A percentile compares a stretch with the other conserved stretches of the same genome.
phyloP scores from a whole-genome alignment of 805 yeast genomes.

The Candida sphagnicola region DNA sequence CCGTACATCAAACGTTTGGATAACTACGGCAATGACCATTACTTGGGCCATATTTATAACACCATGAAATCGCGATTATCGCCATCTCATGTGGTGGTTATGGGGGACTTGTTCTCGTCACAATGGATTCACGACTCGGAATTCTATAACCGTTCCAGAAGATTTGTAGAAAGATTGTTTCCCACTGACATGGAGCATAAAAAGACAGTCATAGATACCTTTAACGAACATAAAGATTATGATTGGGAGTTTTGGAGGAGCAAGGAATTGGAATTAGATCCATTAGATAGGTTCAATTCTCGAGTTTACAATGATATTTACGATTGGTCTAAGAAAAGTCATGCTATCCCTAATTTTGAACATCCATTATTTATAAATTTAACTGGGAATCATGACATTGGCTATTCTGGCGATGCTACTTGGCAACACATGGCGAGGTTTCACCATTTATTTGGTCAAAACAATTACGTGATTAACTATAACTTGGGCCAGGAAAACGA shows the following conservation, averaged over 20 bases:
- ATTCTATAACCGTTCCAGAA: constrained; percentile 70
- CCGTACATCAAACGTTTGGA: constrained; percentile 73
- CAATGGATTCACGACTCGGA: constrained; percentile 94
- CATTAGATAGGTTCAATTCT: constrained; percentile 29
- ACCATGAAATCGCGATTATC: constrained; percentile 58
- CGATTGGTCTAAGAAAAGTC: constrained; percentile 53
- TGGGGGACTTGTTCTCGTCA: constrained; percentile 90
- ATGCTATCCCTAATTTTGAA: constrained; percentile 32
- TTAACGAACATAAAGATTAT: constrained; percentile 46
- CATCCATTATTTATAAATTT: constrained; percentile 75
- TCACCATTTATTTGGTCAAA: constrained; percentile 70
- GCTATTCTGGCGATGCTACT: constrained; percentile 92
- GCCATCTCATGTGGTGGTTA: constrained; percentile 81
- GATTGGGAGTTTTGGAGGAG: constrained; percentile 51
- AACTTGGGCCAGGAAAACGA: constrained; percentile 59
- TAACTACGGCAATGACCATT: constrained; percentile 85
- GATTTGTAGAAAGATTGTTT: constrained; percentile 70
- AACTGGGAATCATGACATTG: constrained; percentile 95
- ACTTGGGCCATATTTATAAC: constrained; percentile 76
- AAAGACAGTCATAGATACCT: constrained; percentile 44
- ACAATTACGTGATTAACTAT: constrained; percentile 77
- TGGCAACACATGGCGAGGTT: constrained; percentile 86
- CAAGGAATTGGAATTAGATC: constrained; percentile 37
- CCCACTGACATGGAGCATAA: constrained; percentile 53
- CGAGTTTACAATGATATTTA: constrained; percentile 51